phyloP scores from a whole-genome alignment of 805 yeast species.

The Citeromyces matritensis region DNA sequence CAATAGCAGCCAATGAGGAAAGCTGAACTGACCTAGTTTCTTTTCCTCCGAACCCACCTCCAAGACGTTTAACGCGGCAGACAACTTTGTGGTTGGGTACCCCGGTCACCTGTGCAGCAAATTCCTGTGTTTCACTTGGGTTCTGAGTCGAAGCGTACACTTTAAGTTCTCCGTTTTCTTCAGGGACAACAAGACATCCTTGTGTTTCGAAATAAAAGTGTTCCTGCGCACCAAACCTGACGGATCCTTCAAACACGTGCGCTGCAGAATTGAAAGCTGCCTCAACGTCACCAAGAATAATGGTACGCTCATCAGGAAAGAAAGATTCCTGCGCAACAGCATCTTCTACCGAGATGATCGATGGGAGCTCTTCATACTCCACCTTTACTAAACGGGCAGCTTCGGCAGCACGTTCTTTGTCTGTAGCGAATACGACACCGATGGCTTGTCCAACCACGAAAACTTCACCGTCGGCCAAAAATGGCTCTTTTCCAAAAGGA shows the following conservation, averaged over 20 bases:
- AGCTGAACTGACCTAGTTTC: conserved; percentile 24
- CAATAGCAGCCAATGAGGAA: conserved; percentile 22
- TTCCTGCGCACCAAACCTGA: conserved; percentile 30
- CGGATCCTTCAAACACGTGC: conserved; percentile 19
- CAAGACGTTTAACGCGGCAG: conserved; percentile 23
- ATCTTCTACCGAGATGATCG: conserved; percentile 25
- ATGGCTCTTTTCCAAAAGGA: conserved; percentile 24
- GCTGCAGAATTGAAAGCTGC: conserved; percentile 16
- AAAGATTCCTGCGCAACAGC: conserved; percentile 23
- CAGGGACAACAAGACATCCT: conserved; percentile 25
- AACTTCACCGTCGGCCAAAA: conserved; percentile 26
- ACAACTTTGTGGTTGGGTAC: conserved; percentile 25
- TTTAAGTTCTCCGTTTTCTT: conserved; percentile 29
- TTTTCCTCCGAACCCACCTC: conserved; percentile 37
- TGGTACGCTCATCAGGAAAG: conserved; percentile 17
- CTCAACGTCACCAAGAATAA: conserved; percentile 24
- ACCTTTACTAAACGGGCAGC: conserved; percentile 25
- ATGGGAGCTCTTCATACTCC: conserved; percentile 23
- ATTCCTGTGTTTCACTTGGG: conserved; percentile 26
- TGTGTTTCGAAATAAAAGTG: conserved; percentile 33
- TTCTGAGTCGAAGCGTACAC: conserved; percentile 26
- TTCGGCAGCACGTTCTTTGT: conserved; percentile 21
- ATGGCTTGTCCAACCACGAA: conserved; percentile 26
- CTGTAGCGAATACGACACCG: conserved; percentile 22
- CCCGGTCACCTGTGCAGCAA: conserved; percentile 24